Evolutionary conservation across 345 rosid species (phyloP), one percentile per base, ranked within the genome.

Genomic region (Eucalyptus pauciflora): DNA sequence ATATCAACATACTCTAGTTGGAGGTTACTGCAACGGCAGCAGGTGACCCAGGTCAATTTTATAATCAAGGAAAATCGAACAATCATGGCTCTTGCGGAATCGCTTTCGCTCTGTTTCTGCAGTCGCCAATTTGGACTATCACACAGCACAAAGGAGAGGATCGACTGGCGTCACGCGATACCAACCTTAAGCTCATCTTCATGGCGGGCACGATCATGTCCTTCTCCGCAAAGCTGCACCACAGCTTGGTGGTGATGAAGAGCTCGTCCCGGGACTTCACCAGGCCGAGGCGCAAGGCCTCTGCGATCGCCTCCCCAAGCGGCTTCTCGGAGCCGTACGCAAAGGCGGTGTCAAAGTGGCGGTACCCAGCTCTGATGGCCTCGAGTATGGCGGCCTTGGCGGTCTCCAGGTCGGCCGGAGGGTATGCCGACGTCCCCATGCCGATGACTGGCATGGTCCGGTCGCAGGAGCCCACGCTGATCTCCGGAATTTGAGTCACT

Each of bases 221-320:
- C 67, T 69, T 85, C 46, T 87, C 90, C 41, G 91, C 89, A 46
- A 85, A 88, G 56, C 76, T 67, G 85, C 83, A 13, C 90, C 91
- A 88, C 41, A 90, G 89, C 88, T 91, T 91, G 87, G 92, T 88
- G 22, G 92, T 88, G 86, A 91, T 85, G 88, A 91, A 91, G 64
- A 91, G 92, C 48, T 91, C 91, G 22, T 87, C 90, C 51, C 92
- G 62, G n/a, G 92, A 91, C 49, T 91, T 91, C n/a, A 91, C 86
- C 80, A 91, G 88, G 27, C 92, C 92, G 10, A 86, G 89, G 17
- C 37, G 87, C 58, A 91, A 27, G 49, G 92, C 93, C 87, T 88
- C 88, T 2, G 85, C 69, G 13, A 91, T 89, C 11, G 91, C 93
- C 88, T 88, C 89, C 25, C 93, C 93, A 0, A 90, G 88, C 7